Evolutionary conservation across 2,329 filamentous ascomycete species (phyloP).

Genomic region (Ceratocystiopsis minuta): DNA sequence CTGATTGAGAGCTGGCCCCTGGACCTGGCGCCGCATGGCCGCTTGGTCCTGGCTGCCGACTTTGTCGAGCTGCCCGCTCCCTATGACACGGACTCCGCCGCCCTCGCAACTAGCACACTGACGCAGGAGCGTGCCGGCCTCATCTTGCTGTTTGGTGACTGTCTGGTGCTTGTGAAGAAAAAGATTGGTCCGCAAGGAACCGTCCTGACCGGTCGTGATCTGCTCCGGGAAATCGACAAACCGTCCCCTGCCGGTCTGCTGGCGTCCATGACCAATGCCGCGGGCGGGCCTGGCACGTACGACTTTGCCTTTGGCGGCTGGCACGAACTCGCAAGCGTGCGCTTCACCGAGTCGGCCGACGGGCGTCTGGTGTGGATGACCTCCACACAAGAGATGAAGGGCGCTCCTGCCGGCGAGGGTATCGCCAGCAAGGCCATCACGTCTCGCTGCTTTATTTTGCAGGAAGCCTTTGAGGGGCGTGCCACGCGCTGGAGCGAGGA

Average conservation of each 20-base stretch:
- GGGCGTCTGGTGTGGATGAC: conserved; percentile 50
- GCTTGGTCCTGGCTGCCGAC: conserved; percentile 67
- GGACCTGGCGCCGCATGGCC: conserved; percentile 53
- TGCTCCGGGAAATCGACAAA: conserved; percentile 74
- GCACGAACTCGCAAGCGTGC: conserved; percentile 49
- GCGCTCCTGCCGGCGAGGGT: conserved; percentile 28
- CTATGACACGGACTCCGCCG: conserved; percentile 28
- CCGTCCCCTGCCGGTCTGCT: conserved; percentile 47
- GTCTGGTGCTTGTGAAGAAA: conserved; percentile 60
- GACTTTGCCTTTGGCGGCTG: conserved; percentile 64
- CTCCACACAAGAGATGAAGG: conserved; percentile 42
- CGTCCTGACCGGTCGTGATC: conserved; percentile 51
- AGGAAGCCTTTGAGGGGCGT: conserved; percentile 61
- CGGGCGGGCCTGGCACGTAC: conserved; percentile 40
- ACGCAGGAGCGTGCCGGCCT: conserved; percentile 41
- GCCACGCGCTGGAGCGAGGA: conserved; percentile 68
- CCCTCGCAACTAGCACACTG: conserved; percentile 19
- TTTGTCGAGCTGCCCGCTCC: conserved; percentile 60
- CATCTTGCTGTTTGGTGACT: conserved; percentile 71
- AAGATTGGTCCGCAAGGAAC: conserved; percentile 26
- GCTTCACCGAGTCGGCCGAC: conserved; percentile 53
- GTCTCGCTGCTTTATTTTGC: conserved; percentile 51
- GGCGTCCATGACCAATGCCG: conserved; percentile 44
- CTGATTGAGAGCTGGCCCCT: conserved; percentile 63
- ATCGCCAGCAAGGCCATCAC: conserved; percentile 33